Conservation (phyloP, 345 rosid species). For the Lepidium sativum region DNA sequence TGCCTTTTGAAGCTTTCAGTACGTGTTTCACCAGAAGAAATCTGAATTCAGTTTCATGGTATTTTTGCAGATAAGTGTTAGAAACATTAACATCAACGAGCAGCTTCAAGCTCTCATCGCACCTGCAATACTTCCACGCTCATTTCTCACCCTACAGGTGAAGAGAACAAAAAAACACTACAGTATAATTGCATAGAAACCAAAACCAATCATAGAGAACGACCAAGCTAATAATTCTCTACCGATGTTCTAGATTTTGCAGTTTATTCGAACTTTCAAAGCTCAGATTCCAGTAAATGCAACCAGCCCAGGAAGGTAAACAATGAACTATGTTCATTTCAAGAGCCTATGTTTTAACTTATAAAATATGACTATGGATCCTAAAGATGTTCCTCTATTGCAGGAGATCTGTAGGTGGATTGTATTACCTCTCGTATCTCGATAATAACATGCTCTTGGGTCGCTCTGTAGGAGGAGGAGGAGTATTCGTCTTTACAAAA, state of each 20-base stretch:
- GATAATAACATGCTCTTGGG: slow-evolving; percentile 79
- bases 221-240: background rate
- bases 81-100: slow-evolving; percentile 67
- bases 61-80: slow-evolving; percentile 55
- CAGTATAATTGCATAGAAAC: background rate
- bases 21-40: background rate
- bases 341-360: background rate
- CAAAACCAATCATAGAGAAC: background rate
- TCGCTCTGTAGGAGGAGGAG: slow-evolving; percentile 87
- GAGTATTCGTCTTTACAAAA: slow-evolving; percentile 74
- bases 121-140: slow-evolving; percentile 82
- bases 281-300: slow-evolving; percentile 65
- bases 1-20: background rate
- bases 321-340: no score
- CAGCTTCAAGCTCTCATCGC: slow-evolving; percentile 71
- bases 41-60: background rate
- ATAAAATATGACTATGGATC: slow-evolving; percentile 4
- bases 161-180: background rate
- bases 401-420: slow-evolving; percentile 72
- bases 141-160: slow-evolving; percentile 76
- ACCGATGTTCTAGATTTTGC: slow-evolving; percentile 53
- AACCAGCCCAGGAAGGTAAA: slow-evolving; percentile 51
- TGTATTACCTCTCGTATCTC: slow-evolving; percentile 82
- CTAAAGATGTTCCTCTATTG: slow-evolving; percentile 4
- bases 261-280: slow-evolving; percentile 63